Evolutionary conservation across 495 filamentous ascomycete species (phyloP).

Genomic region (Penicillium mononematosum): DNA sequence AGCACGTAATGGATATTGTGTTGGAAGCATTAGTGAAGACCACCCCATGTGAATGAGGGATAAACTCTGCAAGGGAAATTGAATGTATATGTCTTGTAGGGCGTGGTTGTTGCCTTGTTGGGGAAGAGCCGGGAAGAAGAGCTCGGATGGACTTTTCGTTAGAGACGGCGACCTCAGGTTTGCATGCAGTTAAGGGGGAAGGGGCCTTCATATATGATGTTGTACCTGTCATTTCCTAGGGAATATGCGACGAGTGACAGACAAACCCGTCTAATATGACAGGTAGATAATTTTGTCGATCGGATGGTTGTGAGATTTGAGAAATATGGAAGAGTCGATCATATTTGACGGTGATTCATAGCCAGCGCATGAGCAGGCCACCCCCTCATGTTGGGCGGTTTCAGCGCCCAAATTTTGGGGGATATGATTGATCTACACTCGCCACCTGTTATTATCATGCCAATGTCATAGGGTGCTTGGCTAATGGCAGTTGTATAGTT

Average conservation of each 20-base stretch:
- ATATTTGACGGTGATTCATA: not conserved
- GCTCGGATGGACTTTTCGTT: not conserved
- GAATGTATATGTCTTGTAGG: not conserved
- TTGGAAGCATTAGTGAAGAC: not conserved
- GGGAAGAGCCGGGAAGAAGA: not conserved
- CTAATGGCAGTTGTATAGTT: not conserved
- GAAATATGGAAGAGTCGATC: not conserved
- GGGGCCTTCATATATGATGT: not conserved
- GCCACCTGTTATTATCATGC: not conserved
- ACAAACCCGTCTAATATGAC: not conserved
- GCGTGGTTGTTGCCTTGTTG: not conserved
- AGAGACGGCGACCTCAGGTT: not conserved
- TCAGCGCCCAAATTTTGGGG: not conserved
- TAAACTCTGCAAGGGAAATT: not conserved
- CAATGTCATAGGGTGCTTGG: conserved; percentile 1
- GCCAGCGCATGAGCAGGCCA: not conserved
- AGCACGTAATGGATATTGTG: not conserved
- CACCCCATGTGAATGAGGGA: not conserved
- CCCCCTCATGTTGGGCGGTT: not conserved
- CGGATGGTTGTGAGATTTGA: not conserved
- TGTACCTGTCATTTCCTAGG: not conserved
- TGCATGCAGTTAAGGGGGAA: not conserved
- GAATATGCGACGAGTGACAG: not conserved
- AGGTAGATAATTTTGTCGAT: not conserved
- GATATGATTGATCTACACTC: conserved; percentile 3